Conservation (phyloP, 2,329 filamentous ascomycete species). For the Fusarium nygamai region DNA sequence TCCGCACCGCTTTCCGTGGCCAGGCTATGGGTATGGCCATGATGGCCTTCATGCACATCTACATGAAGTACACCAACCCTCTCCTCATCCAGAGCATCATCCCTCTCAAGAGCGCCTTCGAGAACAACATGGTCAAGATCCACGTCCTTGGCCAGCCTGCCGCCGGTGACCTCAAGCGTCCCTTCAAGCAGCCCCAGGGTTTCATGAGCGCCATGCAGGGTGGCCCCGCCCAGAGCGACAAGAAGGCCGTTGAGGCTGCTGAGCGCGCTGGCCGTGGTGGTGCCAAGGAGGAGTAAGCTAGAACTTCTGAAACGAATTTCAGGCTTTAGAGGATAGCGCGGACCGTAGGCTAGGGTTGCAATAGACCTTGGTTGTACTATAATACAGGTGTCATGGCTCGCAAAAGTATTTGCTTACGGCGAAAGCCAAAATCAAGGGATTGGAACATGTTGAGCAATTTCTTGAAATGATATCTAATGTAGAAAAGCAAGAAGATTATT, state of each 20-base stretch:
- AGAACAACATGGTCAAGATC: conserved; percentile 96
- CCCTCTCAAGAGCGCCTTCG: conserved; percentile 93
- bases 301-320: conserved; percentile 6
- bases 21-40: conserved; percentile 97
- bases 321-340: background rate
- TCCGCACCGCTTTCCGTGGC: conserved; percentile 85
- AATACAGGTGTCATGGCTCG: conserved; percentile 16
- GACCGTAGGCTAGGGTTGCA: conserved; percentile 10
- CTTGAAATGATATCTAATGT: background rate
- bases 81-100: conserved; percentile 99
- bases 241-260: conserved; percentile 83
- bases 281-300: conserved; percentile 74
- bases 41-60: conserved; percentile 99
- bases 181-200: conserved; percentile 88
- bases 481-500: background rate
- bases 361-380: conserved; percentile 35
- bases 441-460: background rate
- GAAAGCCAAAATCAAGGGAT: background rate
- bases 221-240: conserved; percentile 85
- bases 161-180: conserved; percentile 89
- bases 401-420: conserved; percentile 21
- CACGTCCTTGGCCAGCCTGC: conserved; percentile 89
- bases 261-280: conserved; percentile 79
- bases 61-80: conserved; percentile 99
- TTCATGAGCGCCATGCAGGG: conserved; percentile 83